Evolutionary conservation across 192 early-diverging fungal species (phyloP), one percentile per base, ranked within the genome.

Genomic region (Backusella tuberculispora): DNA sequence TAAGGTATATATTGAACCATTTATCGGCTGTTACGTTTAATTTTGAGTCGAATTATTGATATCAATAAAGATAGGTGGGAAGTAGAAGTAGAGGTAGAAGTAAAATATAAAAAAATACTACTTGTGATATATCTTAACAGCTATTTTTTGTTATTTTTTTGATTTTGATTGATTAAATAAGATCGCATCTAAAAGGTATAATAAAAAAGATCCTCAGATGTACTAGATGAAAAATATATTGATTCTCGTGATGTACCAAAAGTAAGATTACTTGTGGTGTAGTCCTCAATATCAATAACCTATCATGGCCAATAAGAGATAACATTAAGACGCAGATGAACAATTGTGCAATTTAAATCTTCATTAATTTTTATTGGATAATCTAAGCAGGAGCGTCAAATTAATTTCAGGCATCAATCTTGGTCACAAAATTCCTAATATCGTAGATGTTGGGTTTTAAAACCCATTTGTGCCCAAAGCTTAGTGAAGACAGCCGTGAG

Each of bases 321-420:
- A 26, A 10, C 12, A 26, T 60, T 60, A 60, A 60, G 21, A 60
- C 53, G 53, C 53, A 60, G 53, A 60, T 60, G 21, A 14, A 60
- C 21, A 24, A 60, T 60, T 19, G 53, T 60, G 53, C 53, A 60
- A 60, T 60, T 60, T 60, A 60, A 60, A 60, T 60, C 53, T 60
- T 60, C 21, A 60, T 60, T 60, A 26, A 60, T 60, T 60, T 60
- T 60, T 21, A 60, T 60, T 60, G 53, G 53, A 60, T 26, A 60
- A 60, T 60, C 53, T 60, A 24, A 3, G 12, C 21, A 60, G 21
- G 9, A 60, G 21, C 21, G 53, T 5, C 10, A 60, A 60, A 60
- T 60, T 60, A 60, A 60, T 26, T 60, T 13, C 21, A 24, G 24
- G 53, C 9, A 60, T 60, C 21, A 60, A 60, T 24, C 26, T 21